Base-by-base conservation (phyloP, 148 eudicot genomes). In the Fagopyrum esculentum region DNA sequence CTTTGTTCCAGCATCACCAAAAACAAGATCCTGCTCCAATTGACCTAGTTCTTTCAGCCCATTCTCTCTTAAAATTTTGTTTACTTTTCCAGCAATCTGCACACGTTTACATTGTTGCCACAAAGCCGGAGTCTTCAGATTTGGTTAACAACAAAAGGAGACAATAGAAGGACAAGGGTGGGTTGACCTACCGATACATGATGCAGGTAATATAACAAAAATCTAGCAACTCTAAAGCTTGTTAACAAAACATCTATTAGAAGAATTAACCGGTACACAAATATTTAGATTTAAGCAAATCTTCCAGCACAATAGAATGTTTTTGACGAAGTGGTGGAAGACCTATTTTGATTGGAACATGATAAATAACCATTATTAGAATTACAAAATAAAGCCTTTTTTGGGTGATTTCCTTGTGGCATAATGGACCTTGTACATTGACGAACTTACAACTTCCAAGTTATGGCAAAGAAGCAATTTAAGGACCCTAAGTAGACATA, bases 1-100 rank as follows among this genome's bases (percentile, higher is more conserved):
- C 81, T 91, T 94, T 60, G 97, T 88, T 82, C 92, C 96, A 75
- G 97, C 98, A 91, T 91, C 98, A 72, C 98, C 98, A 83, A 91
- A 91, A 26, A 94, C 93, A 74, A 94, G 93, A 74, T 89, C 97
- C 88, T 94, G 98, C 82, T 94, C 98, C 76, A 94, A 83, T 80
- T 94, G 90, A 74, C 98, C 98, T 77, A 92, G 79, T 52, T 94
- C 97, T 87, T 83, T 94, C 55, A 94, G 93, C 66, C 89, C 90
- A 77, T 78, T 82, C 71, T 90, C 96, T 80, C 88, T 86, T 45
- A 94, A 87, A 71, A 89, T 83, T 74, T 80, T 85, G 83, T 91
- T 94, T 6, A 94, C 86, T 78, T 92, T 91, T 61, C 91, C 96
- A 72, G 98, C 98, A 82, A 94, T 90, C 98, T 94, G 87, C 72